Evolutionary conservation across 78 protist genomes (phyloP).

Genomic region (Protostelium mycophagum): DNA sequence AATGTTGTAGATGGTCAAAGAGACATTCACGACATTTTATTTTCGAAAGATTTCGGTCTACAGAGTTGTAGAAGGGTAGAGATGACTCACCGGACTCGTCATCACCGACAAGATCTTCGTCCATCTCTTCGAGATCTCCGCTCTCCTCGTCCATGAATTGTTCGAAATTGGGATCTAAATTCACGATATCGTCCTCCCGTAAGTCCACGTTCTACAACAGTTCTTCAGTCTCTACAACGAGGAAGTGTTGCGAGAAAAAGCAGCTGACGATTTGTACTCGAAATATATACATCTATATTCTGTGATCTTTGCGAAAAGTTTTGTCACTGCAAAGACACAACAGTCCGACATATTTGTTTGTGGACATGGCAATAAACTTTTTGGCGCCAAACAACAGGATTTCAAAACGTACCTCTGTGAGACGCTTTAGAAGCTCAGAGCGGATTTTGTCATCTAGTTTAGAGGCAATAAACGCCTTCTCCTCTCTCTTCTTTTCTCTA

Average conservation of each 20-base stretch:
- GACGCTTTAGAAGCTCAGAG: conserved; percentile 81
- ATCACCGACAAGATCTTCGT: background rate
- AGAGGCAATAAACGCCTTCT: conserved; percentile 91
- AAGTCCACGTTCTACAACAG: too few relatives aligned
- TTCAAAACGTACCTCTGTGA: conserved; percentile 29
- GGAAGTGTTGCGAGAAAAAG: conserved; percentile 15
- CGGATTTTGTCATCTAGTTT: conserved; percentile 73
- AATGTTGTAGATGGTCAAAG: background rate
- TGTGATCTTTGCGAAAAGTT: too few relatives aligned
- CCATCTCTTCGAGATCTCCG: conserved; percentile 16
- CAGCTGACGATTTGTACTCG: conserved; percentile 13
- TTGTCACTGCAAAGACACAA: background rate
- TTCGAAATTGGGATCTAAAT: conserved; percentile 11
- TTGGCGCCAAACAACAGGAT: background rate
- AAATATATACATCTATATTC: background rate
- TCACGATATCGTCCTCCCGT: background rate
- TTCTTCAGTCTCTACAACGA: background rate
- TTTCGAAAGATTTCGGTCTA: too few relatives aligned
- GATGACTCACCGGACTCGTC: background rate
- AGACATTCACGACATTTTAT: background rate
- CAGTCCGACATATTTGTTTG: background rate
- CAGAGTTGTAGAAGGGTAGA: too few relatives aligned
- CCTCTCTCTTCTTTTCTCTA: conserved; percentile 70
- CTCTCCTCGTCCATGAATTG: conserved; percentile 8
- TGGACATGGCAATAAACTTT: background rate